Percentiles rank a stretch among this genome's conserved stretches.
These are phyloP conservation scores for Flaveria linearis DNA, from an alignment of 129 eudicot genomes.

Conservation along the genomic window DNA sequence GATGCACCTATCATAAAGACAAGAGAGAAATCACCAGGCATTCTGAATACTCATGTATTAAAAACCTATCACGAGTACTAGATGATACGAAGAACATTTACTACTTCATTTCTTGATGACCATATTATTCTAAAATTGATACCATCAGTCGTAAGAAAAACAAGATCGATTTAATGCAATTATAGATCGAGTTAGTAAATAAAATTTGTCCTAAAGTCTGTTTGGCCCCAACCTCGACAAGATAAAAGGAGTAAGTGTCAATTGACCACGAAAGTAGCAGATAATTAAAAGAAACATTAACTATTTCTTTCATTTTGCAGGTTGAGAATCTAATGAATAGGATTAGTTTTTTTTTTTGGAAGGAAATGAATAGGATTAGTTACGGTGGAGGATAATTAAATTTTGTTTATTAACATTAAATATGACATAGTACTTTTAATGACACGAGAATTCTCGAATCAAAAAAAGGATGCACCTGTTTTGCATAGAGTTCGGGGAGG, in stretches of 20 bases:
- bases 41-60: background rate
- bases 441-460: too few species aligned
- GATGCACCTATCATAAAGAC: background rate
- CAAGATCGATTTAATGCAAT: background rate
- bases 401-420: too few species aligned
- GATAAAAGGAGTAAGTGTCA: too few species aligned
- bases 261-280: background rate
- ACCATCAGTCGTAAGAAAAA: background rate
- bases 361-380: background rate
- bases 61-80: background rate
- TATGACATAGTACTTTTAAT: too few species aligned
- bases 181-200: background rate
- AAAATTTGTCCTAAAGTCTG: background rate
- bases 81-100: background rate
- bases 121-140: background rate
- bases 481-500: too few species aligned
- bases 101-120: too few species aligned
- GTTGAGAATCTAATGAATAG: background rate
- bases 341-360: too few species aligned
- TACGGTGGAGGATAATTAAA: background rate
- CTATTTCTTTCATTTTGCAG: background rate
- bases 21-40: constrained; percentile 5
- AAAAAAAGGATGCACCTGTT: too few species aligned
- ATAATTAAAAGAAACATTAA: background rate
- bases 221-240: constrained; percentile 10